Evolutionary conservation across 306 rosid species (phyloP), one percentile per base, ranked within the genome.

Genomic region (Corylus avellana): DNA sequence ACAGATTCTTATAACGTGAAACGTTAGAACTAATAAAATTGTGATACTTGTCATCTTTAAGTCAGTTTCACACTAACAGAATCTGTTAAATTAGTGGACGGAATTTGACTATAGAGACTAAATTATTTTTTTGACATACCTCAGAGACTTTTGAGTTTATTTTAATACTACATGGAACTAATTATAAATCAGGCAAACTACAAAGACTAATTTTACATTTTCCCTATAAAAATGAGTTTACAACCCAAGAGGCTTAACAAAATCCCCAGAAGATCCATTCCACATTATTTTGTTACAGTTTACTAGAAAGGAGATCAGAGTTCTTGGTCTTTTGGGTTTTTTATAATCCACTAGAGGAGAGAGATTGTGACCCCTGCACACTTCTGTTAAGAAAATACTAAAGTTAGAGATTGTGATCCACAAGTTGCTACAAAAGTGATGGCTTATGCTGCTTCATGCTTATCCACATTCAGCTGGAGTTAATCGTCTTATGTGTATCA

Each of bases 391-490:
- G 35, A 37, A 49, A 66, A 42, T 47, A 27, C 8, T 14, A 48
- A 9, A 63, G 50, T 16, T 0, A 32, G 22, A 47, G 17, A 61
- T 3, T 17, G 32, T 18, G 73, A 51, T 17, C 49, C 22, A 51
- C 78, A 82, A 27, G 58, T 44, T 37, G 46, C 54, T 8, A 61
- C 42, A 64, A 44, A 39, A 72, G 47, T 12, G n/a, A 50, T 14
- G n/a, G 67, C 4, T 56, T 56, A 16, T 53, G 20, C 56, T 56
- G 58, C 72, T 2, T 49, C 37, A 42, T 22, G 13, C 66, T 25
- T 59, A 59, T 59, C 32, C 25, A 7, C 53, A 49, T 49, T 49
- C 53, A 11, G 14, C 3, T 49, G 4, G 53, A 12, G 53, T 49
- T 42, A 1, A 49, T 48, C 51, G 13, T 48, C 51, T 48, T 12